A percentile compares a stretch with the other conserved stretches of the same genome.
Evolutionary conservation across 345 rosid genomes (phyloP).

Genomic region (Salix viminalis): DNA sequence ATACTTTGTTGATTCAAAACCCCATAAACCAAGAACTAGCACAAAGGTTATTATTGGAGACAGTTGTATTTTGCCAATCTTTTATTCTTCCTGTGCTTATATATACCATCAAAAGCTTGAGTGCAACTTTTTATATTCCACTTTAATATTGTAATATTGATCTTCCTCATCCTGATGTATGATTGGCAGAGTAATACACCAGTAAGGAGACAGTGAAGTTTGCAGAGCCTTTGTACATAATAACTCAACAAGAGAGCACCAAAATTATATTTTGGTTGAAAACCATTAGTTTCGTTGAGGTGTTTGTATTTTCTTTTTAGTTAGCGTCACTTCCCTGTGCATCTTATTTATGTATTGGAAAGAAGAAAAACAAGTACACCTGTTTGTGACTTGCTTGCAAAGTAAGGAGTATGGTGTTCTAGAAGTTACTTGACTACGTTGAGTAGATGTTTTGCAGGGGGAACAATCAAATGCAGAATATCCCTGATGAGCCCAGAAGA

Average conservation of each 20-base stretch:
- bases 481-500: neutral
- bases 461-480: neutral
- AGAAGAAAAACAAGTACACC: no score
- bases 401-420: neutral
- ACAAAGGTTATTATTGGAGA: neutral
- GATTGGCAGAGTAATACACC: neutral
- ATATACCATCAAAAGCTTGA: neutral
- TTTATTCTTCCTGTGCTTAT: no score
- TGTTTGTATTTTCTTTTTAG: no score
- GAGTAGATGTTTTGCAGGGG: neutral
- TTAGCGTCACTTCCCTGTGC: neutral
- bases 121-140: neutral
- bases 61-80: neutral
- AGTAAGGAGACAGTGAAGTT: neutral
- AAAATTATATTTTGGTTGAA: neutral
- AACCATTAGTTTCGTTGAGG: neutral
- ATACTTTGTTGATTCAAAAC: neutral
- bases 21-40: neutral
- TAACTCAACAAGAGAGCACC: no score
- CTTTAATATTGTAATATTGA: neutral
- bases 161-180: neutral
- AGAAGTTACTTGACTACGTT: neutral
- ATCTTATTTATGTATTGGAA: no score
- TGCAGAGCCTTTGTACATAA: neutral
- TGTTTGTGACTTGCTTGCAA: neutral